Conservation (phyloP, 768 basidiomycete genomes). For the Pulveroboletus frians region DNA sequence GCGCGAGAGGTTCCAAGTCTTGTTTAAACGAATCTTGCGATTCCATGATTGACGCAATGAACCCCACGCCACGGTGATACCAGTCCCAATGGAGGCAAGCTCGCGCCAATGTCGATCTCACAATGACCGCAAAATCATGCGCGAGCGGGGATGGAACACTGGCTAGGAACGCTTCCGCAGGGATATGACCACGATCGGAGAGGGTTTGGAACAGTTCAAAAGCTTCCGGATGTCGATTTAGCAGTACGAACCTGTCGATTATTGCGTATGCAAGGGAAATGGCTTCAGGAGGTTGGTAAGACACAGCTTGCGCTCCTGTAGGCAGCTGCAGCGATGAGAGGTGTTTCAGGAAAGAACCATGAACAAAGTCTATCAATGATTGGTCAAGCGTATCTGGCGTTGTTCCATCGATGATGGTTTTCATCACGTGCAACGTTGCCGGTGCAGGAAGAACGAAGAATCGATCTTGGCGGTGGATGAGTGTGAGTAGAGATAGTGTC, state of each 20-base stretch:
- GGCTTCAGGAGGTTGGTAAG: constrained; percentile 36
- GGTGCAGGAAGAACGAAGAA: constrained; percentile 7
- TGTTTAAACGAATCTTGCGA: constrained; percentile 19
- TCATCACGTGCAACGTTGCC: constrained; percentile 18
- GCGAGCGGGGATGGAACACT: constrained; percentile 29
- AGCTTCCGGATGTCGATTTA: constrained; percentile 33
- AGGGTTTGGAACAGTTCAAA: constrained; percentile 48
- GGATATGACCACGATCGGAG: constrained; percentile 40
- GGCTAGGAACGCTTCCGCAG: constrained; percentile 40
- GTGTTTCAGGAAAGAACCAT: constrained; percentile 29
- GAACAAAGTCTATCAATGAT: constrained; percentile 24
- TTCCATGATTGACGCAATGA: constrained; percentile 33
- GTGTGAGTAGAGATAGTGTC: constrained; percentile 19
- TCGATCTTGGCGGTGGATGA: constrained; percentile 14
- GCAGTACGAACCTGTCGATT: constrained; percentile 37
- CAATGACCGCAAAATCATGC: constrained; percentile 42
- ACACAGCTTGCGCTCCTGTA: constrained; percentile 25
- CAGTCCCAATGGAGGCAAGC: constrained; percentile 54
- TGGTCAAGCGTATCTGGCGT: constrained; percentile 15
- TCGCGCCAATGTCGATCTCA: constrained; percentile 45
- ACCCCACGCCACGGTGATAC: constrained; percentile 37
- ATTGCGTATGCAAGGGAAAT: constrained; percentile 40
- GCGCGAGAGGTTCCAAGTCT: constrained; percentile 32
- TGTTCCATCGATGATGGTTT: constrained; percentile 18
- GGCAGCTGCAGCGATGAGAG: constrained; percentile 25